phyloP scores from a whole-genome alignment of 2,329 filamentous ascomycete genomes.

The Alternaria metachromatica region DNA sequence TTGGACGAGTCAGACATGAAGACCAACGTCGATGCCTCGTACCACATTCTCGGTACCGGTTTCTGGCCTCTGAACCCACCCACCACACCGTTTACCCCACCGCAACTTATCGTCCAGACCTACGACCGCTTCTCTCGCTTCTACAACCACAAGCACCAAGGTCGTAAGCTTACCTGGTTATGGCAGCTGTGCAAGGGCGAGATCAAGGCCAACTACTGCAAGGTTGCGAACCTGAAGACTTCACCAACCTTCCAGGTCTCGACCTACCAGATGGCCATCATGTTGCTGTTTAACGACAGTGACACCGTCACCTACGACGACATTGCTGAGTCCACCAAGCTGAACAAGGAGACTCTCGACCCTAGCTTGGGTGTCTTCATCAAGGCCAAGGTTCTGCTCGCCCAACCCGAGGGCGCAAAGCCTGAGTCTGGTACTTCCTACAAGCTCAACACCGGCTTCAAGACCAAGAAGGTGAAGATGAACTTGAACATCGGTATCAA shows the following conservation, averaged over 20 bases:
- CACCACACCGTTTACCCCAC: slow-evolving; percentile 86
- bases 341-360: slow-evolving; percentile 83
- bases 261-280: slow-evolving; percentile 95
- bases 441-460: slow-evolving; percentile 90
- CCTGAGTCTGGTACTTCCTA: slow-evolving; percentile 80
- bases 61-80: slow-evolving; percentile 95
- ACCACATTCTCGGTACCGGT: slow-evolving; percentile 91
- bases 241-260: slow-evolving; percentile 98
- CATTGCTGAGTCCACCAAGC: slow-evolving; percentile 79
- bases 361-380: slow-evolving; percentile 84
- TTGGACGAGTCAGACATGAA: slow-evolving; percentile 70
- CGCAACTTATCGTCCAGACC: slow-evolving; percentile 81
- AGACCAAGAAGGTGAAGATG: slow-evolving; percentile 97
- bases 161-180: slow-evolving; percentile 94
- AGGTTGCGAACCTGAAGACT: slow-evolving; percentile 69
- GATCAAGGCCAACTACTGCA: slow-evolving; percentile 91
- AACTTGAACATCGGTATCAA: slow-evolving; percentile 96
- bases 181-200: slow-evolving; percentile 99
- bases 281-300: slow-evolving; percentile 92
- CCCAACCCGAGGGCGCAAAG: slow-evolving; percentile 75
- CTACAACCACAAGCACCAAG: slow-evolving; percentile 96
- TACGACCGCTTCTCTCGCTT: slow-evolving; percentile 89
- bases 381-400: slow-evolving; percentile 87
- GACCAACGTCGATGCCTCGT: slow-evolving; percentile 80
- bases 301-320: slow-evolving; percentile 87